Evolutionary conservation across 352 stramenopile genomes (phyloP), one percentile per base, ranked within the genome.

Genomic region (Phytophthora crassamura): DNA sequence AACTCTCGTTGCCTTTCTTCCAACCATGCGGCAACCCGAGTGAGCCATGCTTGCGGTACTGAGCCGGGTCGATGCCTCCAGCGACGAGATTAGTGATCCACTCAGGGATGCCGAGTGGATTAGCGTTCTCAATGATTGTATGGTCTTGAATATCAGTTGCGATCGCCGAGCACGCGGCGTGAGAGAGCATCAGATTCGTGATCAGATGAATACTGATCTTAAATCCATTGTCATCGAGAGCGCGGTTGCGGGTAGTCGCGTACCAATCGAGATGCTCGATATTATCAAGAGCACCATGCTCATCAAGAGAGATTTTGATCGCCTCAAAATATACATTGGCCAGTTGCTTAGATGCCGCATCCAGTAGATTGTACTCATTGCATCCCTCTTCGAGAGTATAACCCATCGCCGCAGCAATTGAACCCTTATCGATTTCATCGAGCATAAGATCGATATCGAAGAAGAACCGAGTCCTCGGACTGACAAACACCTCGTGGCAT

Each of bases 151-250:
- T 16, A 34, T 49, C 6, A 15, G n/a, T 41, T 5, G 40, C 52
- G 18, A 59, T 50, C 7, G 52, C 38, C 2, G 32, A 10, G 32
- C 52, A 59, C 10, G 25, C 38, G 12, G 12, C 7, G 14, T 36
- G 25, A 1, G 38, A n/a, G 3, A 59, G n/a, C 4, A 49, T 25
- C 3, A 59, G 0, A 15, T 59, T 59, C 11, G 40, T 59, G 15
- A 59, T 50, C 7, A 59, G 2, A 5, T 59, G 52, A 33, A 41
- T 50, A 16, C 52, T 59, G 38, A 59, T 42, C n/a, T 59, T 59
- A 7, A 40, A 50, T 15, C n/a, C 25, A 11, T 50, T 2, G 12
- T 50, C 39, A 6, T 28, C 22, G 5, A 48, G 7, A 14, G 35
- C 20, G 2, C 50, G 34, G 9, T 30, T 58, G 16, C 36, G 35